A percentile compares a stretch with the other conserved stretches of the same genome.
Conservation (phyloP, 2,329 filamentous ascomycete species). For the Albifimbria verrucaria region DNA sequence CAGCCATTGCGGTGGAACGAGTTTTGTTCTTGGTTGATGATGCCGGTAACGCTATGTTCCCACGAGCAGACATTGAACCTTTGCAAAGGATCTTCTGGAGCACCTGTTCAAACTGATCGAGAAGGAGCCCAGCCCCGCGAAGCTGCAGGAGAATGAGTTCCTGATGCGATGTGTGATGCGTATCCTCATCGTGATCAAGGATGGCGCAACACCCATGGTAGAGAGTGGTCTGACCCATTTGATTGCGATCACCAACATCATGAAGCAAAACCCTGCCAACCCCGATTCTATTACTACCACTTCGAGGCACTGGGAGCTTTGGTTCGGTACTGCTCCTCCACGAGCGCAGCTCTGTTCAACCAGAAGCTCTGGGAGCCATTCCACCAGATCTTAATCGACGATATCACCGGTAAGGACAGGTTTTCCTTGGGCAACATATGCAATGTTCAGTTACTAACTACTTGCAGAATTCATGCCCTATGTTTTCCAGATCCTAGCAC, state of each 20-base stretch:
- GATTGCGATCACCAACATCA: slow-evolving; percentile 85
- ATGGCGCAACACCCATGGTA: slow-evolving; percentile 69
- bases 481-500: slow-evolving; percentile 91
- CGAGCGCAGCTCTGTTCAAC: slow-evolving; percentile 72
- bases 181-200: slow-evolving; percentile 89
- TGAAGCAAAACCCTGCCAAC: slow-evolving; percentile 93
- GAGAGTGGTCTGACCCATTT: slow-evolving; percentile 81
- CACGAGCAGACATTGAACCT: slow-evolving; percentile 74
- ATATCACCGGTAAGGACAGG: slow-evolving; percentile 66
- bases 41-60: slow-evolving; percentile 73
- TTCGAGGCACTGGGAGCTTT: slow-evolving; percentile 93
- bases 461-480: slow-evolving; percentile 85
- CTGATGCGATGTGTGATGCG: slow-evolving; percentile 98
- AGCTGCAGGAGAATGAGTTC: slow-evolving; percentile 98
- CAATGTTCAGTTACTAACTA: slow-evolving; percentile 13
- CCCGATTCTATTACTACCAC: slow-evolving; percentile 98
- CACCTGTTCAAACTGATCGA: slow-evolving; percentile 92
- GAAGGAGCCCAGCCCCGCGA: slow-evolving; percentile 77
- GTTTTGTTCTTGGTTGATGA: slow-evolving; percentile 81
- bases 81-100: slow-evolving; percentile 80
- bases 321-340: slow-evolving; percentile 63
- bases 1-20: slow-evolving; percentile 93
- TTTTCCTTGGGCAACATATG: background rate
- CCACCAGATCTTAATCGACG: slow-evolving; percentile 72
- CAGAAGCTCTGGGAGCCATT: slow-evolving; percentile 80